A percentile compares a stretch with the other conserved stretches of the same genome.
Conservation (phyloP, 192 early-diverging fungal species). For the Anaeromyces robustus region DNA sequence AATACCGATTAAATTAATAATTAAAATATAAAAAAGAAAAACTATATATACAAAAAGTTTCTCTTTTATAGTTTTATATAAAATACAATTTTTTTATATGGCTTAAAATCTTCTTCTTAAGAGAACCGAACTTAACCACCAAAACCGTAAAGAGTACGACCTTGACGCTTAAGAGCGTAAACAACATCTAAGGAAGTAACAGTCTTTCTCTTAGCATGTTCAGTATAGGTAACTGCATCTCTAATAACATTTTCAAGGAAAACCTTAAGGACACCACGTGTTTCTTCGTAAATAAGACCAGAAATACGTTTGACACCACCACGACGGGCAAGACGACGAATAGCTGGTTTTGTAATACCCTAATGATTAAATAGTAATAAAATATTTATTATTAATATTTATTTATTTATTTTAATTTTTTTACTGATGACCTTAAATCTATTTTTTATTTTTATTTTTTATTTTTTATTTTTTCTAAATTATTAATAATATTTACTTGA, state of each 20-base stretch:
- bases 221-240: conserved; percentile 97
- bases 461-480: too few relatives aligned
- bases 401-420: too few relatives aligned
- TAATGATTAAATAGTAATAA: not conserved
- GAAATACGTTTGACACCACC: conserved; percentile 99
- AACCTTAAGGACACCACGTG: conserved; percentile 90
- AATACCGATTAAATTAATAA: not conserved
- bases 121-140: conserved; percentile 38
- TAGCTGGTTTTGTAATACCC: conserved; percentile 96
- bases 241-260: conserved; percentile 99
- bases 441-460: too few relatives aligned
- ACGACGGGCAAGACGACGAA: conserved; percentile 97
- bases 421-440: too few relatives aligned
- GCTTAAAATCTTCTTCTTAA: not conserved
- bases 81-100: not conserved
- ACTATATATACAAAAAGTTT: too few relatives aligned
- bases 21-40: not conserved
- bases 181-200: conserved; percentile 99
- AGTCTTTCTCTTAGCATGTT: conserved; percentile 98
- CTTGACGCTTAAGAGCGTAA: conserved; percentile 95
- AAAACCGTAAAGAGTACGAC: conserved; percentile 83
- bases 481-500: conserved; percentile 24
- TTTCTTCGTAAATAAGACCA: conserved; percentile 98
- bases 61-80: too few relatives aligned
- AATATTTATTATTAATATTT: too few relatives aligned